phyloP scores from a whole-genome alignment of 2,329 filamentous ascomycete species.

The Purpureocillium lavendulum region DNA sequence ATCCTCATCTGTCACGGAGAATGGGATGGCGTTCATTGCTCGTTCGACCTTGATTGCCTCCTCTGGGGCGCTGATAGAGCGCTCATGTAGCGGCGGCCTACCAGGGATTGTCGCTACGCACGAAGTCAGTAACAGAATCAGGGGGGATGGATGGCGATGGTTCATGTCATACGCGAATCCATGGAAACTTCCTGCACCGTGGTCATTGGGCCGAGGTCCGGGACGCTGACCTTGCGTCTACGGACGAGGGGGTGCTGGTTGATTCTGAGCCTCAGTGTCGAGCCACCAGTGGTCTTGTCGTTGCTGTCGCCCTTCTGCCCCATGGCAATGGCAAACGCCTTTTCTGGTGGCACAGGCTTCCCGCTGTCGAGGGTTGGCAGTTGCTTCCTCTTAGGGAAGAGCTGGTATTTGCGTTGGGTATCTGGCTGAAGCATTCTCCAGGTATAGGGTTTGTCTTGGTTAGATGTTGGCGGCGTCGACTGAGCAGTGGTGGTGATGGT shows the following conservation, averaged over 20 bases:
- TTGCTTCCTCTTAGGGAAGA: conserved; percentile 48
- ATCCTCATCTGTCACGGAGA: background rate
- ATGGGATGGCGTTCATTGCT: conserved; percentile 1
- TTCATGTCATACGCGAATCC: conserved; percentile 55
- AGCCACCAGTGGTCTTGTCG: conserved; percentile 29
- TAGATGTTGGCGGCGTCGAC: conserved; percentile 2
- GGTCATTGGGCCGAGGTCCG: conserved; percentile 59
- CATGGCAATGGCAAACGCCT: conserved; percentile 36
- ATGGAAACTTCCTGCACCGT: conserved; percentile 59
- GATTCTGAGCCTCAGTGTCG: conserved; percentile 37
- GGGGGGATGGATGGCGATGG: background rate
- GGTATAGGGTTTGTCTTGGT: conserved; percentile 37
- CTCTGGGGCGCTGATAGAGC: conserved; percentile 51
- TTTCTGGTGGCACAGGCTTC: conserved; percentile 42
- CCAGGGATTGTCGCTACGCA: conserved; percentile 56
- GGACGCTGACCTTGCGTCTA: conserved; percentile 55
- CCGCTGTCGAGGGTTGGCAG: conserved; percentile 27
- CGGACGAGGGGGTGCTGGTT: conserved; percentile 50
- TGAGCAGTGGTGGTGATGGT: conserved; percentile 5
- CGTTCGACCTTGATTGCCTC: conserved; percentile 5
- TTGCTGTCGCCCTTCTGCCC: conserved; percentile 29
- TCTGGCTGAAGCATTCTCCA: conserved; percentile 54
- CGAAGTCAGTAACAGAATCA: background rate
- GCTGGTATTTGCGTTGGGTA: conserved; percentile 46
- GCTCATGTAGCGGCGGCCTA: conserved; percentile 54